Base-by-base conservation (phyloP, 108 stramenopile genomes). In the Mediolabrus comicus region DNA sequence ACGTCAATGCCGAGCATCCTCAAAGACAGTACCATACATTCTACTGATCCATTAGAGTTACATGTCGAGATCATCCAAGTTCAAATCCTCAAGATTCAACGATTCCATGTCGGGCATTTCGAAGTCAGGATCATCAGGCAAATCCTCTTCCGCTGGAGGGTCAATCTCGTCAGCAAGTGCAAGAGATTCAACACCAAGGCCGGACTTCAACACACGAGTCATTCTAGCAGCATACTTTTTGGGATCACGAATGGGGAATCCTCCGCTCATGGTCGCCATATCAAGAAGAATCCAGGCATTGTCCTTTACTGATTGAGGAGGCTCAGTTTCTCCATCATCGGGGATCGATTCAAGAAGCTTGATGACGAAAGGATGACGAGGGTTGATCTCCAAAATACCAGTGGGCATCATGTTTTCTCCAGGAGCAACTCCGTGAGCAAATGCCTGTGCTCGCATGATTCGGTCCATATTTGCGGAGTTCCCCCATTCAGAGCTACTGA, bases 381-480 rank as follows among this genome's bases (percentile, higher is more conserved):
- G 99, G 85, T 99, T 99, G 72, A 99, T 77, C 83, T 99, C 99
- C 80, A 99, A 83, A 59, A 91, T 93, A 79, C 92, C 81, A 11
- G 95, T 80, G 17, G 84, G 80, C 56, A 81, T 76, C 63, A 60
- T 78, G 71, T 85, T 69, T n/a, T 83, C 68, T 13, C 76, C 79
- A 24, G 82, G 59, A 19, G 69, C 36, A 25, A 75, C 46, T 5
- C 83, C 83, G 56, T 97, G 92, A 14, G 86, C 67, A 69, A 96
- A 95, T 17, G 99, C 95, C 80, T 99, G 99, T 16, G 98, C 93
- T 64, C 93, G 83, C 94, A 98, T 90, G 84, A 99, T 98, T 34
- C 98, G 85, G 78, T 99, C 99, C 98, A 98, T 99, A 83, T 99
- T 99, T 22, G 99, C 99, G 34, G 90, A 92, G 75, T 97, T 79